Evolutionary conservation across 2,329 filamentous ascomycete species (phyloP).

Genomic region (Immersiporthe knoxdaviesiana): DNA sequence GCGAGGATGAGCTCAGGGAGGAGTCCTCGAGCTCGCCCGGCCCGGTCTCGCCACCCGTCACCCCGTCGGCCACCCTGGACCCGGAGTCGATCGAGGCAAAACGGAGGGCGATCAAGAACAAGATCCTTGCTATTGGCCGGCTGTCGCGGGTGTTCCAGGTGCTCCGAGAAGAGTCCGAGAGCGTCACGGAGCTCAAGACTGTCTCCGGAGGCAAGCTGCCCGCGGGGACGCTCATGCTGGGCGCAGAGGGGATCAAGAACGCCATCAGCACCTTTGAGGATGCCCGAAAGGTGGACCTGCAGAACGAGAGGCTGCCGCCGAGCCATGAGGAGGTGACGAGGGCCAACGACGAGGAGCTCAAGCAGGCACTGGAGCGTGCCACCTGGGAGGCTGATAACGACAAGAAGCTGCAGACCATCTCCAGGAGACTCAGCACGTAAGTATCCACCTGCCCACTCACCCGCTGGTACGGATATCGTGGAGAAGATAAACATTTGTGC

Average conservation of each 20-base stretch:
- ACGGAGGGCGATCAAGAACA: conserved; percentile 98
- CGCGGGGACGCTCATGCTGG: conserved; percentile 95
- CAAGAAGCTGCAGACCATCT: conserved; percentile 81
- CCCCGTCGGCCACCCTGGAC: conserved; percentile 55
- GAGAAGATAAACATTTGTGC: neutral
- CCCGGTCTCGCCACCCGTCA: conserved; percentile 73
- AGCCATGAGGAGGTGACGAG: conserved; percentile 88
- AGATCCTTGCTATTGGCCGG: conserved; percentile 95
- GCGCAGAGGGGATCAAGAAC: conserved; percentile 94
- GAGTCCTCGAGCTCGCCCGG: conserved; percentile 74
- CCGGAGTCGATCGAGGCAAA: conserved; percentile 91
- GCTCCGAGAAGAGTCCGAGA: conserved; percentile 93
- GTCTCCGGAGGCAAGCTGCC: conserved; percentile 90
- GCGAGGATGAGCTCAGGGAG: conserved; percentile 96
- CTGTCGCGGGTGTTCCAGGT: conserved; percentile 98
- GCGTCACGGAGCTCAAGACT: conserved; percentile 96
- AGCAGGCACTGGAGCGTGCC: conserved; percentile 83
- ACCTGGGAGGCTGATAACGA: conserved; percentile 91
- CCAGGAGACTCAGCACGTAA: conserved; percentile 95
- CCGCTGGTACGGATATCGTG: neutral
- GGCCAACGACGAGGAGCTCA: conserved; percentile 79
- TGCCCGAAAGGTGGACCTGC: conserved; percentile 92
- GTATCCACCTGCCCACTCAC: conserved; percentile 42
- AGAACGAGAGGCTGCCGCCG: conserved; percentile 93
- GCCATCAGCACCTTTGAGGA: conserved; percentile 97